phyloP scores from a whole-genome alignment of 345 rosid species.

The Anacardium occidentale region DNA sequence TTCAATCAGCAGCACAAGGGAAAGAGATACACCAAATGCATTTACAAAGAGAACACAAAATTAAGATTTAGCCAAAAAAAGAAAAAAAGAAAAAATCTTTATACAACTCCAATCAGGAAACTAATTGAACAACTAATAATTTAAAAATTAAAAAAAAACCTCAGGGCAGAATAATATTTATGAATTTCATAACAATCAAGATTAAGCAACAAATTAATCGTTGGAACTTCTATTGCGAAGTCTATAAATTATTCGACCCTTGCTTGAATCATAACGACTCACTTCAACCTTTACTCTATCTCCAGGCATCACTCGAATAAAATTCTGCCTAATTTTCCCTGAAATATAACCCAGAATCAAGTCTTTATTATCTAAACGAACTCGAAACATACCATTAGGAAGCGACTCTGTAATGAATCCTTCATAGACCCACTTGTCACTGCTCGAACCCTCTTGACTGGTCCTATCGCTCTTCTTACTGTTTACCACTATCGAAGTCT shows the following conservation, averaged over 20 bases:
- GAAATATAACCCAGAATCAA: conserved; percentile 81
- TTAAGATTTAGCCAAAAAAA: background rate
- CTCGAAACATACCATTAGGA: conserved; percentile 61
- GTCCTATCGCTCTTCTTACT: conserved; percentile 27
- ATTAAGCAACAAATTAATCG: conserved; percentile 11
- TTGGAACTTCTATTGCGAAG: conserved; percentile 41
- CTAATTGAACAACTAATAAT: no score
- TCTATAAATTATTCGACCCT: conserved; percentile 19
- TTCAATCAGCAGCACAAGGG: background rate
- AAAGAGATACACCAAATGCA: background rate
- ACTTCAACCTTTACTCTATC: conserved; percentile 85
- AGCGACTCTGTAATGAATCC: conserved; percentile 56
- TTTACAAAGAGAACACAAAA: background rate
- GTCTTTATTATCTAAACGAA: conserved; percentile 46
- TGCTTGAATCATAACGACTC: conserved; percentile 75
- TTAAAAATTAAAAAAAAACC: no score
- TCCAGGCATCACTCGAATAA: conserved; percentile 78
- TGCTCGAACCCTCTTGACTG: conserved; percentile 12
- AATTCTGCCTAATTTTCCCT: conserved; percentile 87
- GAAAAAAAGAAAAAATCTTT: no score
- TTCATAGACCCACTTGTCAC: conserved; percentile 52
- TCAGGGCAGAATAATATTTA: no score
- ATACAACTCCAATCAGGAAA: no score
- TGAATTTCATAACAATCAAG: background rate
- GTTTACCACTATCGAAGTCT: background rate